phyloP scores from a whole-genome alignment of 805 yeast genomes.

The Wickerhamomyces tratensis region DNA sequence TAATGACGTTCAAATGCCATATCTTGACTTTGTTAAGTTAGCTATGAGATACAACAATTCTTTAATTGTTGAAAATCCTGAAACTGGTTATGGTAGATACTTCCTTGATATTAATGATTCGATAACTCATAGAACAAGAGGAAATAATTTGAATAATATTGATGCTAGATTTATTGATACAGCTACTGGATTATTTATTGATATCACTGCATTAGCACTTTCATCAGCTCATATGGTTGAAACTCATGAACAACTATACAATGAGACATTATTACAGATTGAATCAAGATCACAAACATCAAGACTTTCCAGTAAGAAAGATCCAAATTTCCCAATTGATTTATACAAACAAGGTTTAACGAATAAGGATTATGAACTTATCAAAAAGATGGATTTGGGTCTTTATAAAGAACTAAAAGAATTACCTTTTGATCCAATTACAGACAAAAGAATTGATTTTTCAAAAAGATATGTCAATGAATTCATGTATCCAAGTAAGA shows the following conservation, averaged over 20 bases:
- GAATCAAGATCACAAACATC: too few relatives aligned
- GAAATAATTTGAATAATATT: conserved; percentile 53
- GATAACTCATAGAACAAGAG: conserved; percentile 44
- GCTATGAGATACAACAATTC: conserved; percentile 36
- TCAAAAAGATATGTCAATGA: conserved; percentile 1
- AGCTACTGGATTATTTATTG: conserved; percentile 63
- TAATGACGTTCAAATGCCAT: conserved; percentile 47
- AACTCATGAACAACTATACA: conserved; percentile 18
- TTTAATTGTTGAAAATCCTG: conserved; percentile 30
- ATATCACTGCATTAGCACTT: conserved; percentile 43
- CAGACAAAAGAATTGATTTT: not conserved
- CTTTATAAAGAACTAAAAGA: too few relatives aligned
- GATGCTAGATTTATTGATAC: conserved; percentile 68
- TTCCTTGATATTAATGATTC: conserved; percentile 33
- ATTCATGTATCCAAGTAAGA: conserved; percentile 15
- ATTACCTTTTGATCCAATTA: too few relatives aligned
- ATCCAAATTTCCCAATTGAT: too few relatives aligned
- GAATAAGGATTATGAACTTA: too few relatives aligned
- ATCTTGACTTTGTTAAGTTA: conserved; percentile 29
- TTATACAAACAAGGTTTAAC: too few relatives aligned
- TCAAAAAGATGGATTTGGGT: too few relatives aligned
- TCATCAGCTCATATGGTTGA: not conserved
- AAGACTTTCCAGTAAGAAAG: too few relatives aligned
- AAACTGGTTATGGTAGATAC: conserved; percentile 39
- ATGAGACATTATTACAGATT: too few relatives aligned